phyloP scores from a whole-genome alignment of 805 yeast genomes.

The Candida insectalens region DNA sequence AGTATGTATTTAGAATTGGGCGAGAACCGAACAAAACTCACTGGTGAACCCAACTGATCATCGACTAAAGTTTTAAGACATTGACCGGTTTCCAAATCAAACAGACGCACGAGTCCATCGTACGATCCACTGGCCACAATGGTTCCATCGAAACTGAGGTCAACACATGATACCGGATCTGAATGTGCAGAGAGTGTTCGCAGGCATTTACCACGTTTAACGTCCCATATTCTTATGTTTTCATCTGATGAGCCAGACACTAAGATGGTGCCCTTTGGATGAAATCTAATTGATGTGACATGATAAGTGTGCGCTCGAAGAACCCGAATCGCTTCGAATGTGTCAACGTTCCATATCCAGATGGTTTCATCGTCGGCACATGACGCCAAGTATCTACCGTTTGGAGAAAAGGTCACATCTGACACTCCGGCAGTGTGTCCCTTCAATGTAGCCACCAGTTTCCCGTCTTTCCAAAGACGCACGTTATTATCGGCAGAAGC shows the following conservation, averaged over 20 bases:
- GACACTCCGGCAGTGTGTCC: constrained; percentile 72
- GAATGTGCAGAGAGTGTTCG: constrained; percentile 87
- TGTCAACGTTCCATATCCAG: constrained; percentile 55
- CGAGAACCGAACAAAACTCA: constrained; percentile 60
- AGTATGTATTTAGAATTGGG: constrained; percentile 75
- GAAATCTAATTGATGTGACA: constrained; percentile 63
- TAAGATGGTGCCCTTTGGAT: constrained; percentile 64
- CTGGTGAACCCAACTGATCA: constrained; percentile 70
- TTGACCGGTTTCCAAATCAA: constrained; percentile 84
- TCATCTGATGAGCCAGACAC: constrained; percentile 86
- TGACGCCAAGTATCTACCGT: constrained; percentile 63
- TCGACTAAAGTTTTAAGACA: constrained; percentile 84
- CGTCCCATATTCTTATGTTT: constrained; percentile 86
- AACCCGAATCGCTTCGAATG: constrained; percentile 38
- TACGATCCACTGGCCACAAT: constrained; percentile 79
- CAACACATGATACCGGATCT: constrained; percentile 74
- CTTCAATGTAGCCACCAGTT: constrained; percentile 22
- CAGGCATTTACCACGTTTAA: constrained; percentile 54
- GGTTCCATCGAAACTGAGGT: constrained; percentile 70
- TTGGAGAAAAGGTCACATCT: constrained; percentile 71
- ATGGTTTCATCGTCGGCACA: constrained; percentile 82
- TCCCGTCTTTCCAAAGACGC: constrained; percentile 42
- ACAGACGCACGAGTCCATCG: constrained; percentile 84
- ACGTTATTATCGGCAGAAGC: constrained; percentile 50
- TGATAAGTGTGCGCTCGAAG: constrained; percentile 80